These are phyloP conservation scores for Aspergillus costaricaensis DNA, from an alignment of 2,329 filamentous ascomycete genomes.

Conservation along the genomic window DNA sequence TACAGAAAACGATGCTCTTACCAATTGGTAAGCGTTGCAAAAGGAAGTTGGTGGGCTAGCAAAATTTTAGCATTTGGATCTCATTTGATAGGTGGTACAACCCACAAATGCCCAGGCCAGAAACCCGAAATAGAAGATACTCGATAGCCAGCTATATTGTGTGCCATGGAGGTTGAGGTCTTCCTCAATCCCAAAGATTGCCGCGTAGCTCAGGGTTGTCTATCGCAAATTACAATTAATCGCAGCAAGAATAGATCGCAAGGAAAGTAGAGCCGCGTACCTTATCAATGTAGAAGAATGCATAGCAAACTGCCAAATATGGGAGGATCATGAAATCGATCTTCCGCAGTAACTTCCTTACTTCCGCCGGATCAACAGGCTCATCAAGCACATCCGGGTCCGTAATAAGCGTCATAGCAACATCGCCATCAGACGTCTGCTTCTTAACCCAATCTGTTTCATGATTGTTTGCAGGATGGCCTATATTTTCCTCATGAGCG, in stretches of 20 bases:
- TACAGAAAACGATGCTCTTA: constrained; percentile 13
- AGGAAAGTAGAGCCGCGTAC: constrained; percentile 18
- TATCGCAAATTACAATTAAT: constrained; percentile 25
- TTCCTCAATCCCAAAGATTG: constrained; percentile 64
- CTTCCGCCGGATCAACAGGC: constrained; percentile 49
- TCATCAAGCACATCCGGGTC: constrained; percentile 52
- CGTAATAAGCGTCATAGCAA: constrained; percentile 54
- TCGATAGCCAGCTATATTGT: constrained; percentile 60
- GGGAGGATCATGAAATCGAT: constrained; percentile 63
- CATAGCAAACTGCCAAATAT: constrained; percentile 56
- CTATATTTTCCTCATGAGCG: constrained; percentile 21
- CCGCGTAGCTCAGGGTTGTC: constrained; percentile 63
- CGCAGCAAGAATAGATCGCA: constrained; percentile 1
- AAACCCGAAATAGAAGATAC: constrained; percentile 60
- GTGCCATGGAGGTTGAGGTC: constrained; percentile 60
- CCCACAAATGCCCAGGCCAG: constrained; percentile 52
- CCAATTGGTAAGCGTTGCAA: constrained; percentile 56
- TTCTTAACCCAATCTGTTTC: constrained; percentile 31
- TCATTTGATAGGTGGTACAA: background rate
- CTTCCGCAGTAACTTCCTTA: constrained; percentile 53
- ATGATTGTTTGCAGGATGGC: constrained; percentile 29
- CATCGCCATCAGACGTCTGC: constrained; percentile 47
- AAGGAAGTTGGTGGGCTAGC: constrained; percentile 53
- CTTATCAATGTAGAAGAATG: constrained; percentile 55
- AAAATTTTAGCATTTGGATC: background rate